Conservation (phyloP, 257 asterid genomes). For the Plantago ovata region DNA sequence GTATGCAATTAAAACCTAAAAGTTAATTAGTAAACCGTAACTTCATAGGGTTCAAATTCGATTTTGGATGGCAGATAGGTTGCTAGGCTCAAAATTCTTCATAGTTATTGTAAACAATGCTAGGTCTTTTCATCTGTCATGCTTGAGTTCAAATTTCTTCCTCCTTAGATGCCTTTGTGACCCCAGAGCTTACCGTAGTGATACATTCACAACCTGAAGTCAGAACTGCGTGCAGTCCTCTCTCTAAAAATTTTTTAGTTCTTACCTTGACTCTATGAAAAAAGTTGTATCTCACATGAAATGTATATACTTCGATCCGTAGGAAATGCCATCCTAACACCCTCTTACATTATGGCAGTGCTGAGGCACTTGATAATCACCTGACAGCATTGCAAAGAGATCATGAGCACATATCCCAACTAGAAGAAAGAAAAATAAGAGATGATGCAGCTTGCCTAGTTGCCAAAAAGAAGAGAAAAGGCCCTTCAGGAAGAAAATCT, state of each 20-base stretch:
- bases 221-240: too few species aligned
- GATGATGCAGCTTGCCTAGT: conserved; percentile 92
- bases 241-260: too few species aligned
- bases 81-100: too few species aligned
- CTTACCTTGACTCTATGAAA: not conserved
- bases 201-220: too few species aligned
- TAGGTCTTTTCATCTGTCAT: too few species aligned
- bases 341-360: conserved; percentile 41
- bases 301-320: conserved; percentile 8
- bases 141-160: not conserved
- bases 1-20: too few species aligned
- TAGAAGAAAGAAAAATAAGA: conserved; percentile 82
- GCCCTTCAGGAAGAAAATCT: conserved; percentile 61
- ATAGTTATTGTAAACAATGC: too few species aligned
- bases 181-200: too few species aligned
- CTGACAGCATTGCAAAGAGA: conserved; percentile 85
- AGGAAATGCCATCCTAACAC: conserved; percentile 18
- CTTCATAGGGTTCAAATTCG: too few species aligned
- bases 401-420: conserved; percentile 80
- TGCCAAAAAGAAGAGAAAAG: conserved; percentile 74
- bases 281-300: not conserved
- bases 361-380: conserved; percentile 92
- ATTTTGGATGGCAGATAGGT: too few species aligned
- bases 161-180: too few species aligned
- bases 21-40: too few species aligned